Evolutionary conservation across 2,329 filamentous ascomycete genomes (phyloP), one percentile per base, ranked within the genome.

Genomic region (Pseudopithomyces chartarum): DNA sequence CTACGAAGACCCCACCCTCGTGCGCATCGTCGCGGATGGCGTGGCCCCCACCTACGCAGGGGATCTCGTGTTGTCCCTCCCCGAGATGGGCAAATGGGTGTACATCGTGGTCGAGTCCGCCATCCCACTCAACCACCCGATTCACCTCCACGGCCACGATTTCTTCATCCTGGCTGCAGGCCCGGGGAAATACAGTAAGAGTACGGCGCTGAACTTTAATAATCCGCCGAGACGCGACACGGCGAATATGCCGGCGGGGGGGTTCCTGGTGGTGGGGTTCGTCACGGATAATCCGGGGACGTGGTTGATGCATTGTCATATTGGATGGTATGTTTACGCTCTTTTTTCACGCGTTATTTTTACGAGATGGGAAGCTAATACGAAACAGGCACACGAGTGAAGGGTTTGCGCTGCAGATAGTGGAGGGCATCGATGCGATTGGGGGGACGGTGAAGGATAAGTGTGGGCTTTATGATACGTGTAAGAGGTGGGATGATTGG

Each of bases 331-430:
- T 29, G 26, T 29, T 29, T 29, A 29, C 26, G 5, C 26, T 29
- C 8, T 29, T 29, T 29, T n/a, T n/a, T n/a, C n/a, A n/a, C n/a
- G n/a, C n/a, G n/a, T n/a, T n/a, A n/a, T n/a, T n/a, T n/a, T n/a
- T n/a, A n/a, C n/a, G n/a, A n/a, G n/a, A n/a, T n/a, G n/a, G 26
- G 5, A 29, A 29, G 26, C 26, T 5, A 29, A 29, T 8, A 29
- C 26, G 8, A 4, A 29, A 29, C 26, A 29, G 67, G 65, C 67
- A 71, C 46, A 61, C 64, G 5, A 54, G 47, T 22, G 61, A 61
- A 58, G 67, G 67, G 1, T 76, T 88, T 26, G 78, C 76, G 6
- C 71, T 84, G 26, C 80, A 84, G 64, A 81, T 84, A 62, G 56
- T 85, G 1, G 83, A 81, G 63, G 49, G 58, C 19, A 46, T 58